Evolutionary conservation across 192 early-diverging fungal genomes (phyloP).

Genomic region (Piromyces sp.): DNA sequence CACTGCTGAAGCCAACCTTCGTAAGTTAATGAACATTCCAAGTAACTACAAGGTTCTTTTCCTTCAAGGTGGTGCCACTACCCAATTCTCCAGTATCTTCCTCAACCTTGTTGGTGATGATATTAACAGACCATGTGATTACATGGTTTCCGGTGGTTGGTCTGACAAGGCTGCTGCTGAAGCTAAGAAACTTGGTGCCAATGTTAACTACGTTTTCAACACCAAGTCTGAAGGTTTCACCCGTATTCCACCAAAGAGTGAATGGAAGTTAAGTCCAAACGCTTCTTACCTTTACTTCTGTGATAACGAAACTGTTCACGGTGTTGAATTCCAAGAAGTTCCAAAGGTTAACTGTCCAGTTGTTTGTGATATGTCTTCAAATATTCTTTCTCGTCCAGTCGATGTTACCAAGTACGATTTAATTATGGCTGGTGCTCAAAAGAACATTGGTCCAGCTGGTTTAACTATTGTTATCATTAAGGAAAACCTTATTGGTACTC

Average conservation of each 20-base stretch:
- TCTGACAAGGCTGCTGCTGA: constrained; percentile 71
- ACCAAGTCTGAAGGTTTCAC: constrained; percentile 36
- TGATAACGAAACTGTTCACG: constrained; percentile 96
- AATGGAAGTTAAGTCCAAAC: constrained; percentile 53
- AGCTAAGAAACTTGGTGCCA: constrained; percentile 60
- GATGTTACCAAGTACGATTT: constrained; percentile 69
- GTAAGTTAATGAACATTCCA: constrained; percentile 58
- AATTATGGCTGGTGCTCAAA: constrained; percentile 93
- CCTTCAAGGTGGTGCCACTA: constrained; percentile 87
- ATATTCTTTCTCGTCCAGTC: constrained; percentile 58
- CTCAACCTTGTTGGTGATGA: constrained; percentile 69
- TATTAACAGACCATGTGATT: constrained; percentile 48
- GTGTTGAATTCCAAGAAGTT: constrained; percentile 11
- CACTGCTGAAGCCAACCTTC: constrained; percentile 54
- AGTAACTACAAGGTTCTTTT: constrained; percentile 76
- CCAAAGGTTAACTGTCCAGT: neutral
- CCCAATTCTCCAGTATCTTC: constrained; percentile 76
- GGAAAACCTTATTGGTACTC: constrained; percentile 60
- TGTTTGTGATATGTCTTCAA: constrained; percentile 46
- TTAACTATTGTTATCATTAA: constrained; percentile 83
- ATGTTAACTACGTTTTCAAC: constrained; percentile 60
- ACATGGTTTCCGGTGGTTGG: constrained; percentile 83
- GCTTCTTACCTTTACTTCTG: constrained; percentile 89
- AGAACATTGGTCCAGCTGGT: constrained; percentile 80
- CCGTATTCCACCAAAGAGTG: constrained; percentile 26